phyloP scores from a whole-genome alignment of 345 rosid genomes.

The Arabidopsis suecica region DNA sequence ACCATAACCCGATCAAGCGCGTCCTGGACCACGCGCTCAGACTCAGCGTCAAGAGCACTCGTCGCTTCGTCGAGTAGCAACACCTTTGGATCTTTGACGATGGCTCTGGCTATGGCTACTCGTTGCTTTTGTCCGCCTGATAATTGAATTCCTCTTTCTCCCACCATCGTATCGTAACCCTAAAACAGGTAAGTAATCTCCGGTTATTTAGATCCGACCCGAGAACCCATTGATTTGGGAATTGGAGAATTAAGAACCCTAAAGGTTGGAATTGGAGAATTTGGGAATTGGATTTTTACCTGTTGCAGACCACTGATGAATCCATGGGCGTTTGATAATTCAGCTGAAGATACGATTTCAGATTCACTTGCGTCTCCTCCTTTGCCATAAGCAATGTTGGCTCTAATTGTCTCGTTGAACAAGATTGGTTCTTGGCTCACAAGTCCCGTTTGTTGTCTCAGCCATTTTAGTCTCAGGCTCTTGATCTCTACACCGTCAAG shows the following conservation, averaged over 20 bases:
- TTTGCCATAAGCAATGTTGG: constrained; percentile 85
- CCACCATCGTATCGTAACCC: constrained; percentile 75
- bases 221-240: constrained; percentile 42
- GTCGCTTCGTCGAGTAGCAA: constrained; percentile 79
- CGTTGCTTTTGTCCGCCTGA: constrained; percentile 85
- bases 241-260: not conserved
- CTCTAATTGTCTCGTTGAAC: constrained; percentile 74
- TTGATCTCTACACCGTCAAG: constrained; percentile 74
- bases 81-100: constrained; percentile 68
- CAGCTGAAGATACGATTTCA: constrained; percentile 76
- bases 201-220: constrained; percentile 34
- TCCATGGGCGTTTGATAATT: constrained; percentile 77
- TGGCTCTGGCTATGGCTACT: constrained; percentile 81
- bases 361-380: constrained; percentile 71
- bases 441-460: constrained; percentile 83
- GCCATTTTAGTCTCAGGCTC: constrained; percentile 64
- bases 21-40: constrained; percentile 73
- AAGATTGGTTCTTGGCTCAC: constrained; percentile 85
- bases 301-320: constrained; percentile 80
- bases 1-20: constrained; percentile 66
- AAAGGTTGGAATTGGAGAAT: not conserved
- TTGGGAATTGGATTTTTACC: constrained; percentile 45
- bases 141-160: constrained; percentile 73
- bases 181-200: constrained; percentile 29
- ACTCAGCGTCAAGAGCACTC: constrained; percentile 78